Conservation (phyloP, 805 yeast species). For the Candida pseudofarinosa region DNA sequence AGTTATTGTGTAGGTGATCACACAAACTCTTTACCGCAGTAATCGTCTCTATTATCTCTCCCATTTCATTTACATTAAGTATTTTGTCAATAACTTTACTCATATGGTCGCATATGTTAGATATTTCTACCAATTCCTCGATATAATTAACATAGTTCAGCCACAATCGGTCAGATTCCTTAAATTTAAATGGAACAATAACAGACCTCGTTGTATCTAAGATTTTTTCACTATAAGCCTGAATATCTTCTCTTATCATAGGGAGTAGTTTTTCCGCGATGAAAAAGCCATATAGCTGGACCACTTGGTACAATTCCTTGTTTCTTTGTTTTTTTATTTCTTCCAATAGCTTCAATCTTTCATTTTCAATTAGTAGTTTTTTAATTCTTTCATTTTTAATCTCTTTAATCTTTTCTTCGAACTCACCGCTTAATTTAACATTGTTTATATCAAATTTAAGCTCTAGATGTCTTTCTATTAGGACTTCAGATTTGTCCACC, state of each 20-base stretch:
- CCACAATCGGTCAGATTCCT: conserved; percentile 9
- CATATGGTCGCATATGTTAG: conserved; percentile 7
- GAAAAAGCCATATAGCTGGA: conserved; percentile 27
- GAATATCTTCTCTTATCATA: conserved; percentile 18
- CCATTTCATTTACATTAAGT: conserved; percentile 6
- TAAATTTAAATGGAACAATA: conserved; percentile 7
- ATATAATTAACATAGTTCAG: conserved; percentile 7
- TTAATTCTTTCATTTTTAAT: conserved; percentile 15
- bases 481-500: conserved; percentile 6
- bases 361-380: conserved; percentile 25
- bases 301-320: conserved; percentile 16
- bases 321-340: conserved; percentile 18
- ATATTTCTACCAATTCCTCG: conserved; percentile 6
- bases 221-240: conserved; percentile 2
- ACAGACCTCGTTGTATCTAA: conserved; percentile 3
- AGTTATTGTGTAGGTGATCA: not conserved
- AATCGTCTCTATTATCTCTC: conserved; percentile 9
- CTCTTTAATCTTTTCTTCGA: conserved; percentile 7
- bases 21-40: conserved; percentile 8
- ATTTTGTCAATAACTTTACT: conserved; percentile 4
- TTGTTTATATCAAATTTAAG: conserved; percentile 24
- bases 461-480: conserved; percentile 15
- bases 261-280: conserved; percentile 26
- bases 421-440: conserved; percentile 6
- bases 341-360: conserved; percentile 18